phyloP scores from a whole-genome alignment of 2,329 filamentous ascomycete genomes.

The Phaeosphaeria sp. region DNA sequence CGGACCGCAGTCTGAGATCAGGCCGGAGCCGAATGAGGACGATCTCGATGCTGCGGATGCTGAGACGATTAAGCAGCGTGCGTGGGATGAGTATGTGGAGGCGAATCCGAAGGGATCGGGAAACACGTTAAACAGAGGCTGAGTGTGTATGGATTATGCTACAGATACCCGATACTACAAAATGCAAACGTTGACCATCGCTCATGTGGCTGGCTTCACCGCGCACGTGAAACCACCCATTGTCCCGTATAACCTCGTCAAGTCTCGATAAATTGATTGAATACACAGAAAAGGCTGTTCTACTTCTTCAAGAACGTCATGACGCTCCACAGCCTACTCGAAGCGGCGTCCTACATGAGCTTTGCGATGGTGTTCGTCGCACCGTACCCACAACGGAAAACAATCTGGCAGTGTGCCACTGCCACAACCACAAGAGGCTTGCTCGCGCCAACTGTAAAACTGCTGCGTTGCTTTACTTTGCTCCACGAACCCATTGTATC shows the following conservation, averaged over 20 bases:
- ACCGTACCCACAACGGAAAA: background rate
- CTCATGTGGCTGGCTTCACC: background rate
- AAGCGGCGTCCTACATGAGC: constrained; percentile 22
- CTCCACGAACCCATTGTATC: background rate
- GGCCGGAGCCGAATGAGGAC: constrained; percentile 84
- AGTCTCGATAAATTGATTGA: background rate
- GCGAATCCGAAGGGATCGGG: constrained; percentile 84
- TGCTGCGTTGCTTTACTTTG: background rate
- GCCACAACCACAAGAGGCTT: too few species aligned
- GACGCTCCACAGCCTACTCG: constrained; percentile 14
- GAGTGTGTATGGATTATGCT: constrained; percentile 1
- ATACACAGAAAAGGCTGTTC: background rate
- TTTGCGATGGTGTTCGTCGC: background rate
- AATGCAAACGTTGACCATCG: background rate
- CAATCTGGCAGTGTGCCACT: background rate
- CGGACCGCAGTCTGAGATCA: constrained; percentile 73
- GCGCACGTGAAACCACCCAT: background rate
- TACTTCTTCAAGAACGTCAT: background rate
- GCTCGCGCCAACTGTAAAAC: too few species aligned
- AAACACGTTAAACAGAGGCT: constrained; percentile 83
- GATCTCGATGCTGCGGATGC: constrained; percentile 84
- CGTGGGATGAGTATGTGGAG: constrained; percentile 95
- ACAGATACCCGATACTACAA: constrained; percentile 15
- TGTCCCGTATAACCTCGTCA: background rate
- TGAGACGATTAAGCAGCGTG: constrained; percentile 90